A percentile compares a stretch with the other conserved stretches of the same genome.
phyloP scores from a whole-genome alignment of 208 protist genomes.

The Porcisia hertigi region DNA sequence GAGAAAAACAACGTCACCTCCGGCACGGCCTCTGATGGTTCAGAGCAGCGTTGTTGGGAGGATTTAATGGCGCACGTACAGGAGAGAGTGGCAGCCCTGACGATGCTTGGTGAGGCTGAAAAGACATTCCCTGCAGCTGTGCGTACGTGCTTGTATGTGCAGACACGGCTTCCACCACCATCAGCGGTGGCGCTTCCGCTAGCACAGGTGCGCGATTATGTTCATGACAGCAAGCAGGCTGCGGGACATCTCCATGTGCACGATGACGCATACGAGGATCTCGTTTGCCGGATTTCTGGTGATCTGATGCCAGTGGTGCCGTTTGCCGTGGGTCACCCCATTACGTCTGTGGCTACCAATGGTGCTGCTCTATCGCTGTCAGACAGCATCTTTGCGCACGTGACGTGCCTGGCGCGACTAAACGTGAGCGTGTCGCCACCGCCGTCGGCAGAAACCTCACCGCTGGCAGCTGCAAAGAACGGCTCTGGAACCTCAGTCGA shows the following conservation, averaged over 20 bases:
- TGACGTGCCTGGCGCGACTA: conserved; percentile 32
- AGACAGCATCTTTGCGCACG: conserved; percentile 24
- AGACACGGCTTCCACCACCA: conserved; percentile 27
- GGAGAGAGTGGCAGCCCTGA: not conserved
- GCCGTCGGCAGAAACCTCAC: not conserved
- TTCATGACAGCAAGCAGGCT: not conserved
- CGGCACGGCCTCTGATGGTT: not conserved
- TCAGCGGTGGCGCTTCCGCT: conserved; percentile 23
- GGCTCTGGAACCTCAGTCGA: not conserved
- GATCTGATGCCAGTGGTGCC: conserved; percentile 58
- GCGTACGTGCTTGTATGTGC: conserved; percentile 28
- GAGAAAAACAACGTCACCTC: not conserved
- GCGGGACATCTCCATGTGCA: not conserved
- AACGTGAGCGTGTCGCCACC: conserved; percentile 6
- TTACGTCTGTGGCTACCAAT: not conserved
- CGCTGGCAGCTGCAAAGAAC: not conserved
- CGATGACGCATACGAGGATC: not conserved
- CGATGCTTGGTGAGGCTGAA: not conserved
- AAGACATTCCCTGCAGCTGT: not conserved
- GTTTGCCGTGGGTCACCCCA: conserved; percentile 66
- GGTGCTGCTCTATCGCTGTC: conserved; percentile 1
- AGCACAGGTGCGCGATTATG: not conserved
- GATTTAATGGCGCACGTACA: conserved; percentile 2
- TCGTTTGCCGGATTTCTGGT: conserved; percentile 47
- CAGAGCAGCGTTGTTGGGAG: not conserved